Conservation (phyloP, 2,329 filamentous ascomycete species). For the Bretziella fagacearum region DNA sequence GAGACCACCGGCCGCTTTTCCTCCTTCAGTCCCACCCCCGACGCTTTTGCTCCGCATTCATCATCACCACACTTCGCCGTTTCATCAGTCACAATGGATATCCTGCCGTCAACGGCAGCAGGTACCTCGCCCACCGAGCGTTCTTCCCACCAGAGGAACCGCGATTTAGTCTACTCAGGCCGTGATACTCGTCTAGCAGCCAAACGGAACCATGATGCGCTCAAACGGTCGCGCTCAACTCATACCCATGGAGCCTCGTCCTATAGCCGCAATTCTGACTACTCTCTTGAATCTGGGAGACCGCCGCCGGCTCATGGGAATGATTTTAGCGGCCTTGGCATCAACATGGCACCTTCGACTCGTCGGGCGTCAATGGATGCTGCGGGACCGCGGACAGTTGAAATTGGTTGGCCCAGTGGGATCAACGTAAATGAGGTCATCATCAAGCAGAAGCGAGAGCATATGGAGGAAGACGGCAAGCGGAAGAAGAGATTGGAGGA, state of each 20-base stretch:
- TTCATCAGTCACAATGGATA: background rate
- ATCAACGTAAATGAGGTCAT: slow-evolving; percentile 4
- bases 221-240: slow-evolving; percentile 7
- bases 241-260: background rate
- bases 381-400: background rate
- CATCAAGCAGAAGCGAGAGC: slow-evolving; percentile 1
- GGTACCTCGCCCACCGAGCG: too few species aligned
- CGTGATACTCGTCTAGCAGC: background rate
- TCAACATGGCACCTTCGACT: background rate
- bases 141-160: background rate
- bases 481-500: slow-evolving; percentile 14
- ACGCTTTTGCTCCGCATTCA: background rate
- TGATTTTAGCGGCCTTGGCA: background rate
- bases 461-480: slow-evolving; percentile 10
- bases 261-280: background rate
- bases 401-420: background rate
- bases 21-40: background rate
- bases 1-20: background rate
- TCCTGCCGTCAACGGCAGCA: background rate
- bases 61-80: background rate
- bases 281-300: background rate
- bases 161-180: background rate
- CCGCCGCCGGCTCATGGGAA: background rate
- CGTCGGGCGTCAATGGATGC: slow-evolving; percentile 7
- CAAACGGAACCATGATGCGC: slow-evolving; percentile 1